Conservation (phyloP, 2,329 filamentous ascomycete species). For the Cercospora sesami region DNA sequence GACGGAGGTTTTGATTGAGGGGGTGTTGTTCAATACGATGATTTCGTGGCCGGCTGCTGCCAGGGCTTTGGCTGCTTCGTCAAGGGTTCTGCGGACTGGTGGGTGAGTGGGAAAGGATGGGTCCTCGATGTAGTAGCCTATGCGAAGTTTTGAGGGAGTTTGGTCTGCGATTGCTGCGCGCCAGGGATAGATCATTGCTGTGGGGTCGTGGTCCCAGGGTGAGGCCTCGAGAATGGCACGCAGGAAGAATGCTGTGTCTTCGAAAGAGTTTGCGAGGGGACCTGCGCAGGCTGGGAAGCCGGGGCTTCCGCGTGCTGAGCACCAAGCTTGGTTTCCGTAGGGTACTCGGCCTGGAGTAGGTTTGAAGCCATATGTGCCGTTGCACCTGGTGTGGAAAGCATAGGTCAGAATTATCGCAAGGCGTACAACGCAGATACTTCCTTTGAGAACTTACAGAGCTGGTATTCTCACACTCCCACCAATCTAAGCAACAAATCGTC, state of each 20-base stretch:
- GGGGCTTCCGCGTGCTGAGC: constrained; percentile 42
- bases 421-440: background rate
- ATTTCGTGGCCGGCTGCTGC: constrained; percentile 50
- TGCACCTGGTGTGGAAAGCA: constrained; percentile 47
- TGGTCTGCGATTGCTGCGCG: constrained; percentile 32
- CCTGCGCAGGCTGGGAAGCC: constrained; percentile 40
- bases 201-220: constrained; percentile 31
- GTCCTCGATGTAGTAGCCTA: constrained; percentile 54
- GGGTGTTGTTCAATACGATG: constrained; percentile 38
- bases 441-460: constrained; percentile 57
- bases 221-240: constrained; percentile 25
- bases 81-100: constrained; percentile 50
- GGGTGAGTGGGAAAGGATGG: constrained; percentile 53
- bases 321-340: constrained; percentile 40
- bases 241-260: constrained; percentile 32
- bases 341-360: constrained; percentile 24
- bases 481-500: background rate
- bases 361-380: constrained; percentile 39
- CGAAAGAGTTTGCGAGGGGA: constrained; percentile 33
- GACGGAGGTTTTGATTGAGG: constrained; percentile 37
- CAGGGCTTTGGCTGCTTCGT: constrained; percentile 44
- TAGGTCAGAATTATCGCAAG: background rate
- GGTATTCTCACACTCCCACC: constrained; percentile 66
- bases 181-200: constrained; percentile 51
- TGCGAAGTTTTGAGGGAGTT: constrained; percentile 39